A percentile compares a stretch with the other conserved stretches of the same genome.
phyloP scores from a whole-genome alignment of 2,329 filamentous ascomycete genomes.

The Stemphylium beticola region DNA sequence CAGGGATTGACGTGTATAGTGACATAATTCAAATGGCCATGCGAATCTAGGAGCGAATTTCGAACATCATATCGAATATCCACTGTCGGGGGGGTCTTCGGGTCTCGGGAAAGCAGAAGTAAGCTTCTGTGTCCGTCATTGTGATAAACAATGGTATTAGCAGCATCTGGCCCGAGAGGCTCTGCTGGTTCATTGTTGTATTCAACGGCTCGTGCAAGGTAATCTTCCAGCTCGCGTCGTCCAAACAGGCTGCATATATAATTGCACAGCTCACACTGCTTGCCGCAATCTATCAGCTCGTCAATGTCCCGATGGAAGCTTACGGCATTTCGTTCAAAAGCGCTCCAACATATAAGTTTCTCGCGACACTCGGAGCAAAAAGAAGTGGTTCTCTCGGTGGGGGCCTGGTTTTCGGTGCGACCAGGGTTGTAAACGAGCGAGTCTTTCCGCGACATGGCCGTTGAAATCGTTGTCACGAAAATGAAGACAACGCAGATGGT shows the following conservation, averaged over 20 bases:
- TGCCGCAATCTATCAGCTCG: neutral
- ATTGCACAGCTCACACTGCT: neutral
- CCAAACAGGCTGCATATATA: conserved; percentile 7
- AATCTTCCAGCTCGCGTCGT: neutral
- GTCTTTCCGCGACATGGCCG: neutral
- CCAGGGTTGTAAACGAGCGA: neutral
- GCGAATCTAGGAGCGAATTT: neutral
- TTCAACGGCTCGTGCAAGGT: neutral
- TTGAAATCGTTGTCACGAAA: neutral
- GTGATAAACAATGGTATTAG: neutral
- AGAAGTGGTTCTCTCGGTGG: neutral
- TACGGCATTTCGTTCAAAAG: neutral
- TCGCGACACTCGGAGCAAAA: neutral
- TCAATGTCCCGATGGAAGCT: neutral
- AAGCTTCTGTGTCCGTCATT: neutral
- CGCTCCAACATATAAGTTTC: neutral
- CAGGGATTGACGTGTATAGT: neutral
- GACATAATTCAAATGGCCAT: neutral
- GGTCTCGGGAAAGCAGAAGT: neutral
- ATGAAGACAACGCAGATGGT: neutral
- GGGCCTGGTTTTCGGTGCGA: neutral
- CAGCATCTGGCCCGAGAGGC: neutral
- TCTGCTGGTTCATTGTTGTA: neutral
- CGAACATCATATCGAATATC: neutral
- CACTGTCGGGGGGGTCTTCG: neutral